Evolutionary conservation across 805 yeast genomes (phyloP), one percentile per base, ranked within the genome.

Genomic region (Saccharomycopsis sp.): DNA sequence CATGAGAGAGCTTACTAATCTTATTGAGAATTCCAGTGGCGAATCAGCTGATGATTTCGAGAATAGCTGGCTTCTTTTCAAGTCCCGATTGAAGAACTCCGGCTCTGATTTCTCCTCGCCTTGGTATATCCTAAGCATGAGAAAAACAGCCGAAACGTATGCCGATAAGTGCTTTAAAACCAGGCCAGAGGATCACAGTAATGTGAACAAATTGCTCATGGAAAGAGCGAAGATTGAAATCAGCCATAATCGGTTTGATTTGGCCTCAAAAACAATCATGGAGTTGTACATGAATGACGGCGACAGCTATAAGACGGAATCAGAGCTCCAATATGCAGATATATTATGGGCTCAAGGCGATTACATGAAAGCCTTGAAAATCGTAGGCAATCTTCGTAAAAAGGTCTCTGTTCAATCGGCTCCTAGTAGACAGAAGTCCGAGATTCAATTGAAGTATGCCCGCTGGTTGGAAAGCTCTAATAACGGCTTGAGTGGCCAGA

Each of bases 301-400:
- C 1, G 75, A 73, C 9, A 44, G 21, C 7, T 71, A 74, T 29
- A 66, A 70, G 4, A 73, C 74, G 23, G 48, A 44, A 20, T 84
- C 87, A 4, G 85, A 84, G 59, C 70, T 87, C 46, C 96, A 91
- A 67, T 85, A 87, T 68, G 85, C 97, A 0, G 84, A 87, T 58
- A 75, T 94, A 7, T 70, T 90, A 46, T 92, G 98, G 97, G 85
- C 83, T 2, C 89, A 88, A 66, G 97, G 96, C 0, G 95, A 90
- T 62, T 89, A 82, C 60, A 80, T 91, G 23, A 85, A 90, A 63
- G 98, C 98, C 0, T 76, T 92, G 50, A 83, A 86, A 54, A 75
- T 82, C 5, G 72, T 89, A 41, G 77, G 78, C 7, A 75, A 77
- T 15, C 69, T 81, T 47, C 56, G 67, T 8, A 65, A 58, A 5